Conservation (phyloP, 2,329 filamentous ascomycete species). For the Cercospora zeae-maydis region DNA sequence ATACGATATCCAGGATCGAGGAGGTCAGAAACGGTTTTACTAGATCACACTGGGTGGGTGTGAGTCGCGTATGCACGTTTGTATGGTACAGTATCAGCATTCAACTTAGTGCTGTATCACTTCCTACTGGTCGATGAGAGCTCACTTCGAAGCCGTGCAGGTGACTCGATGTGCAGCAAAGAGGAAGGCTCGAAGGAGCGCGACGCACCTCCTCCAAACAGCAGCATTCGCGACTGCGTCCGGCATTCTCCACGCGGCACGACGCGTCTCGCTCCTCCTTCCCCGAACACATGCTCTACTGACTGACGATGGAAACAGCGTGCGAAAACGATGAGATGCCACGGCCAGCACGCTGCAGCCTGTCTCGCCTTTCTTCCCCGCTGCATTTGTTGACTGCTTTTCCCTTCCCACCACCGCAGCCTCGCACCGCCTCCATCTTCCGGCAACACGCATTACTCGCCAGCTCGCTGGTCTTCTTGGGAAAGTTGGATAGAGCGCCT, state of each 20-base stretch:
- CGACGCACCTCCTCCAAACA: not conserved
- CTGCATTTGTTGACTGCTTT: not conserved
- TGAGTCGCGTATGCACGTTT: not conserved
- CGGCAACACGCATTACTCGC: conserved; percentile 24
- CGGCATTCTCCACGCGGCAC: not conserved
- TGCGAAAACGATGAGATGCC: conserved; percentile 9
- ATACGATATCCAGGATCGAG: conserved; percentile 6
- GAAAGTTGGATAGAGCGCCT: conserved; percentile 33
- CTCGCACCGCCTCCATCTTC: conserved; percentile 16
- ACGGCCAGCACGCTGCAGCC: conserved; percentile 2
- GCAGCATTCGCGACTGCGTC: not conserved
- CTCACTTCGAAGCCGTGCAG: not conserved
- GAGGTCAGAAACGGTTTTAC: not conserved
- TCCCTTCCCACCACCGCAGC: conserved; percentile 10
- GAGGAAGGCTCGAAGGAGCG: not conserved
- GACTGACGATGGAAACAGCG: not conserved
- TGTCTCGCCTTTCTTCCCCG: conserved; percentile 4
- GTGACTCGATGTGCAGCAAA: not conserved
- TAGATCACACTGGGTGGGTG: not conserved
- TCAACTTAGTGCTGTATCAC: conserved; percentile 2
- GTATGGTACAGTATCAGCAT: conserved; percentile 6
- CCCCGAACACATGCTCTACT: not conserved
- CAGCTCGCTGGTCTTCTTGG: conserved; percentile 24
- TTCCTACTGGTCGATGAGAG: not conserved
- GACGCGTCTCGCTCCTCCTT: not conserved